These are phyloP conservation scores for Sugiyamaella japonica DNA, from an alignment of 1,139 yeast genomes.

Conservation along the genomic window DNA sequence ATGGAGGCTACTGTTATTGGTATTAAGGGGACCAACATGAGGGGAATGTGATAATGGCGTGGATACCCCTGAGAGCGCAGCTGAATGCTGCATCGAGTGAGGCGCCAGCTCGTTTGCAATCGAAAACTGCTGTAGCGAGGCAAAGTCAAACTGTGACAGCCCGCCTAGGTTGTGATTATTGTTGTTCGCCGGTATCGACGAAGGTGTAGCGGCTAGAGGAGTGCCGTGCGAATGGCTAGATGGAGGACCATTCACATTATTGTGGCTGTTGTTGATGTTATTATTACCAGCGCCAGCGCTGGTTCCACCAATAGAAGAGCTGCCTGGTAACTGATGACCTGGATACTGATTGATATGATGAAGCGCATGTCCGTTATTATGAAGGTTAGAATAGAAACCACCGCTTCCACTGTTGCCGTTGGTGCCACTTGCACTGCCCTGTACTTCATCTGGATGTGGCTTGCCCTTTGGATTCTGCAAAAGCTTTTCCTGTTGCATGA, in stretches of 20 bases:
- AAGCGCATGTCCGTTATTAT: constrained; percentile 12
- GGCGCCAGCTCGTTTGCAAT: constrained; percentile 29
- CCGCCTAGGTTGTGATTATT: constrained; percentile 6
- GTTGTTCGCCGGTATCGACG: constrained; percentile 4
- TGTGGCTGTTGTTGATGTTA: background rate
- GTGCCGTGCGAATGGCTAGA: background rate
- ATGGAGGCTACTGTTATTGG: background rate
- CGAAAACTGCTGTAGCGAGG: constrained; percentile 28
- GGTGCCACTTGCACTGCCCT: background rate
- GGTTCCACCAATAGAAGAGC: constrained; percentile 5
- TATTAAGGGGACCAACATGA: constrained; percentile 6
- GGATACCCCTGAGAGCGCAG: constrained; percentile 16
- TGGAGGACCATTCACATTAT: background rate
- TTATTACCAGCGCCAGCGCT: constrained; percentile 2
- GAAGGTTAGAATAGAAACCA: constrained; percentile 4
- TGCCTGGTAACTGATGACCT: constrained; percentile 11
- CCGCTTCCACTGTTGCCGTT: background rate
- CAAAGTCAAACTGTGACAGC: constrained; percentile 23
- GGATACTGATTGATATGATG: constrained; percentile 14
- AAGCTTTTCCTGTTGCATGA: constrained; percentile 44
- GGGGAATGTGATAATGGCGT: constrained; percentile 17
- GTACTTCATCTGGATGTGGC: constrained; percentile 23
- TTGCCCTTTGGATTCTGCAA: constrained; percentile 36
- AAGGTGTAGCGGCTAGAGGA: background rate
- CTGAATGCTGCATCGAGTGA: constrained; percentile 19